Evolutionary conservation across 2,329 filamentous ascomycete genomes (phyloP).

Genomic region (Phialophora tarda): DNA sequence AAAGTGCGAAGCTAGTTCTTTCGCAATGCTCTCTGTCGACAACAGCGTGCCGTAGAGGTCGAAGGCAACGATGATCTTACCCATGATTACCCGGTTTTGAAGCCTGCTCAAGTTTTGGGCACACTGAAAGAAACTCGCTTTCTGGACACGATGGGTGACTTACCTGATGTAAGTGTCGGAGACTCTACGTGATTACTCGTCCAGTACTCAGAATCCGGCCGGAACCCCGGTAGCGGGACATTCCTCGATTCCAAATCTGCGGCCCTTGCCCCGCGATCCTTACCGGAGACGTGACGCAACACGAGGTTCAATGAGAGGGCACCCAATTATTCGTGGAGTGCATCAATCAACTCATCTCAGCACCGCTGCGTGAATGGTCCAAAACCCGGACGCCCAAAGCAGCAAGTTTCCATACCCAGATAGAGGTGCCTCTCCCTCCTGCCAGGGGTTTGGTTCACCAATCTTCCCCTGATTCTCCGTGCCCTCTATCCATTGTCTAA

Average conservation of each 20-base stretch:
- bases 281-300: neutral
- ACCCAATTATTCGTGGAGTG: neutral
- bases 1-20: slow-evolving; percentile 63
- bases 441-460: neutral
- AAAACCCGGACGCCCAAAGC: neutral
- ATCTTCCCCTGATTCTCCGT: neutral
- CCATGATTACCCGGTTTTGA: slow-evolving; percentile 21
- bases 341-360: neutral
- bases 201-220: neutral
- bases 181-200: neutral
- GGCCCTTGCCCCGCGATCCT: neutral
- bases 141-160: neutral
- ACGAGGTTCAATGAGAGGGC: neutral
- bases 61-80: slow-evolving; percentile 65
- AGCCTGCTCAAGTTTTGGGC: neutral
- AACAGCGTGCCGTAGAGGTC: slow-evolving; percentile 78
- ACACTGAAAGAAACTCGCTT: neutral
- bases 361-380: neutral
- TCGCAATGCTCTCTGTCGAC: slow-evolving; percentile 71
- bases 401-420: slow-evolving; percentile 10
- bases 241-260: neutral
- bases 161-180: neutral
- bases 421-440: neutral
- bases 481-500: too few species aligned
- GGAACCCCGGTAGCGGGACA: neutral